These are phyloP conservation scores for Neonectria coccinea DNA, from an alignment of 2,329 filamentous ascomycete species.

Conservation along the genomic window DNA sequence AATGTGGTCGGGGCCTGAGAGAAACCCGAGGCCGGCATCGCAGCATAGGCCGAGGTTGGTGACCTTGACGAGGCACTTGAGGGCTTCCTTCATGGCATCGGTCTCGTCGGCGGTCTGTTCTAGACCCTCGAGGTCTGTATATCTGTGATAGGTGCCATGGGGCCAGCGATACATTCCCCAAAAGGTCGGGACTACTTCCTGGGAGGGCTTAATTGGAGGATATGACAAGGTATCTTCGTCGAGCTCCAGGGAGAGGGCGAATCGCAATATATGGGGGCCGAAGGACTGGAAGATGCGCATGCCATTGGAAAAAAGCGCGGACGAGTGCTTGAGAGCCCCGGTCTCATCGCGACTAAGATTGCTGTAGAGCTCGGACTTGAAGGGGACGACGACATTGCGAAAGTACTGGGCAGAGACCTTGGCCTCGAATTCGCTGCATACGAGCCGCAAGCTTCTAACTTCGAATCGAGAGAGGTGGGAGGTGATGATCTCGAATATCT, in stretches of 20 bases:
- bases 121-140: conserved; percentile 67
- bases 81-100: conserved; percentile 69
- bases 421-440: conserved; percentile 67
- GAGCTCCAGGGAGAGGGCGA: conserved; percentile 77
- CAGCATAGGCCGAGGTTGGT: conserved; percentile 75
- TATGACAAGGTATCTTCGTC: conserved; percentile 62
- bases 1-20: conserved; percentile 70
- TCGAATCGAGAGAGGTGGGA: conserved; percentile 67
- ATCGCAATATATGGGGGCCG: conserved; percentile 69
- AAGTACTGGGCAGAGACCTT: conserved; percentile 70
- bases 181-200: conserved; percentile 66
- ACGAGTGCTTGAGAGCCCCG: conserved; percentile 39
- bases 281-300: conserved; percentile 72
- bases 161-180: conserved; percentile 77
- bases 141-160: conserved; percentile 68
- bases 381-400: conserved; percentile 72
- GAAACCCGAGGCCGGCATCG: conserved; percentile 75
- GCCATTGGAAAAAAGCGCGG: conserved; percentile 57
- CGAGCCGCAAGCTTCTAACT: conserved; percentile 70
- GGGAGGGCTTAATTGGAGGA: conserved; percentile 67
- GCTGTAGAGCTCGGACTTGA: conserved; percentile 72
- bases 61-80: conserved; percentile 66
- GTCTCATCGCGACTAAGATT: conserved; percentile 40
- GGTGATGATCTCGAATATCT: conserved; percentile 71
- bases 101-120: conserved; percentile 74